A percentile compares a stretch with the other conserved stretches of the same genome.
These are phyloP conservation scores for Acarospora socialis DNA, from an alignment of 2,329 filamentous ascomycete species.

Conservation along the genomic window DNA sequence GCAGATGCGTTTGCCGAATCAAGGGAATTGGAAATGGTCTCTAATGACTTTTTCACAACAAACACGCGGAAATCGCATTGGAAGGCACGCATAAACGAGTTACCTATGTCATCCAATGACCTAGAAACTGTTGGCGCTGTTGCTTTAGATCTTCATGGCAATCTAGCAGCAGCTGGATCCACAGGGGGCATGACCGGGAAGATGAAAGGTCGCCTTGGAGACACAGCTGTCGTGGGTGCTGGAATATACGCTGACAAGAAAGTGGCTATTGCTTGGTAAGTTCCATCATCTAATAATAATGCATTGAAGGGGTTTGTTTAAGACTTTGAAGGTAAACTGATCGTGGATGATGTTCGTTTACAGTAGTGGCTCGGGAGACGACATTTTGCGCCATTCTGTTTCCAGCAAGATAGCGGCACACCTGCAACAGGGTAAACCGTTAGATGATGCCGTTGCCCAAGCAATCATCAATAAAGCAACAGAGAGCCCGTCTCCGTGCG, in stretches of 20 bases:
- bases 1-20: neutral
- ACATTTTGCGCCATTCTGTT: neutral
- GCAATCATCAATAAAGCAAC: too few relatives aligned
- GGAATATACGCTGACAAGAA: slow-evolving; percentile 1
- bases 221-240: slow-evolving; percentile 3
- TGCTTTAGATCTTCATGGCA: slow-evolving; percentile 1
- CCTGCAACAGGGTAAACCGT: too few relatives aligned
- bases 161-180: slow-evolving; percentile 2
- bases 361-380: neutral
- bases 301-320: too few relatives aligned
- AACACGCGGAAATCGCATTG: neutral
- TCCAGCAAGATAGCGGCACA: too few relatives aligned
- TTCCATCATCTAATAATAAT: too few relatives aligned
- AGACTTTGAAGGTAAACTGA: neutral
- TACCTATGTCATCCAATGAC: neutral
- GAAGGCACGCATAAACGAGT: neutral
- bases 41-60: neutral
- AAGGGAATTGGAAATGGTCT: neutral
- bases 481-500: too few relatives aligned
- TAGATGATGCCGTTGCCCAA: too few relatives aligned
- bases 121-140: slow-evolving; percentile 5
- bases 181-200: slow-evolving; percentile 2
- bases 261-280: slow-evolving; percentile 4
- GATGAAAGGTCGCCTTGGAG: slow-evolving; percentile 1
- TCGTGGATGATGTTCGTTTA: neutral